phyloP scores from a whole-genome alignment of 345 rosid genomes.

The Corchorus capsularis region DNA sequence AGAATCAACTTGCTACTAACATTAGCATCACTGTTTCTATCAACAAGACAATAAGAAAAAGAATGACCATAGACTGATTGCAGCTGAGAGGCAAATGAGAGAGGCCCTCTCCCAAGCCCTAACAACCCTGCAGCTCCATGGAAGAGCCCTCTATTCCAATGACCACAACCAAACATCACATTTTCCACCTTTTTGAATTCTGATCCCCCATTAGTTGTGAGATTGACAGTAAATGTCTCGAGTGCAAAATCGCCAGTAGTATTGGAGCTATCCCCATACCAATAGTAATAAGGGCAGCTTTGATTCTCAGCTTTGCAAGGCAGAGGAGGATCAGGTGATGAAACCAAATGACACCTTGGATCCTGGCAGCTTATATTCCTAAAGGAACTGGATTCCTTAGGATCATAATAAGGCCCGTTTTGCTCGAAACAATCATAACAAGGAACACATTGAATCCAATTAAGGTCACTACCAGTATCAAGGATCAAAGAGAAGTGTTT shows the following conservation, averaged over 20 bases:
- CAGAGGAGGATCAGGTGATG: constrained; percentile 70
- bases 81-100: constrained; percentile 85
- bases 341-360: constrained; percentile 63
- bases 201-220: constrained; percentile 52
- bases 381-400: constrained; percentile 59
- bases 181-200: constrained; percentile 58
- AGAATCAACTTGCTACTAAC: constrained; percentile 83
- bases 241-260: constrained; percentile 82
- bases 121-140: constrained; percentile 84
- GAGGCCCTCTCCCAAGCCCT: constrained; percentile 89
- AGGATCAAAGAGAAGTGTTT: constrained; percentile 88
- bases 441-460: constrained; percentile 92
- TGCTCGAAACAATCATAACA: constrained; percentile 90
- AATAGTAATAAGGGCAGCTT: constrained; percentile 82
- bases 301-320: constrained; percentile 63
- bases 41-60: constrained; percentile 87
- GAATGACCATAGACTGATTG: constrained; percentile 78
- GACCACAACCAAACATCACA: constrained; percentile 92
- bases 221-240: constrained; percentile 81
- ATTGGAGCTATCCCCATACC: constrained; percentile 90
- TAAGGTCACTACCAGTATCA: constrained; percentile 95
- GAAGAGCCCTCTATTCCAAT: constrained; percentile 85
- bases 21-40: constrained; percentile 59
- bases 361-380: constrained; percentile 69
- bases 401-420: constrained; percentile 74